These are phyloP conservation scores for Curvularia lunata DNA, from an alignment of 2,329 filamentous ascomycete species.

Conservation along the genomic window DNA sequence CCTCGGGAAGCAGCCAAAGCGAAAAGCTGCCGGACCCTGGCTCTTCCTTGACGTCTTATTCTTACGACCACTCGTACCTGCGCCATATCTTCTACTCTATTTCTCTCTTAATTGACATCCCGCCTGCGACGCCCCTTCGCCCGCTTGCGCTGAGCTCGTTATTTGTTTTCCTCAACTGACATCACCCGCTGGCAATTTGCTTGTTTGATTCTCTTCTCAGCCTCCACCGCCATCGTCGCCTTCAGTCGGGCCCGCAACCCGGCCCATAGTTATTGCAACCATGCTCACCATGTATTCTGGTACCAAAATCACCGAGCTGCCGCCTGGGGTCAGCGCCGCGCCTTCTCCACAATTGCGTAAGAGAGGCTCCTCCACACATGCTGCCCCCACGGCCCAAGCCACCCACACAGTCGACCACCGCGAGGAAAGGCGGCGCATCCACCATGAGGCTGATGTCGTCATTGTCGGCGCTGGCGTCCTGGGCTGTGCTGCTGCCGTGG, in stretches of 20 bases:
- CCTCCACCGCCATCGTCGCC: background rate
- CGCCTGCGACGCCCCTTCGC: background rate
- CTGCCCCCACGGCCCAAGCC: slow-evolving; percentile 19
- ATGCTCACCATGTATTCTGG: slow-evolving; percentile 38
- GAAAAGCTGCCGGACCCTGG: slow-evolving; percentile 13
- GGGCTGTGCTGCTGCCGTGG: slow-evolving; percentile 83
- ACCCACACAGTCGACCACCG: slow-evolving; percentile 30
- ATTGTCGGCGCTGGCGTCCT: slow-evolving; percentile 91
- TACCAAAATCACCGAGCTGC: slow-evolving; percentile 33
- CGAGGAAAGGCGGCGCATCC: slow-evolving; percentile 57
- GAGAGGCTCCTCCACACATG: slow-evolving; percentile 22
- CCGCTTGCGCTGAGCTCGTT: background rate
- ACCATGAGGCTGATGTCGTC: slow-evolving; percentile 79
- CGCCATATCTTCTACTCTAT: background rate
- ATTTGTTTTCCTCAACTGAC: background rate
- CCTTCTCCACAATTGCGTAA: slow-evolving; percentile 20
- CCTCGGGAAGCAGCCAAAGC: background rate
- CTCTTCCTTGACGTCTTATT: background rate
- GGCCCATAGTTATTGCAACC: slow-evolving; percentile 18
- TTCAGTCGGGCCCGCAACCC: slow-evolving; percentile 19
- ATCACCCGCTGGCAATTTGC: background rate
- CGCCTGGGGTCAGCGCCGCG: slow-evolving; percentile 27
- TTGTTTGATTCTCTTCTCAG: background rate
- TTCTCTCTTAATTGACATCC: background rate
- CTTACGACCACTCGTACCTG: background rate